phyloP scores from a whole-genome alignment of 768 basidiomycete species.

The Lanmaoa pseudosensibilis region DNA sequence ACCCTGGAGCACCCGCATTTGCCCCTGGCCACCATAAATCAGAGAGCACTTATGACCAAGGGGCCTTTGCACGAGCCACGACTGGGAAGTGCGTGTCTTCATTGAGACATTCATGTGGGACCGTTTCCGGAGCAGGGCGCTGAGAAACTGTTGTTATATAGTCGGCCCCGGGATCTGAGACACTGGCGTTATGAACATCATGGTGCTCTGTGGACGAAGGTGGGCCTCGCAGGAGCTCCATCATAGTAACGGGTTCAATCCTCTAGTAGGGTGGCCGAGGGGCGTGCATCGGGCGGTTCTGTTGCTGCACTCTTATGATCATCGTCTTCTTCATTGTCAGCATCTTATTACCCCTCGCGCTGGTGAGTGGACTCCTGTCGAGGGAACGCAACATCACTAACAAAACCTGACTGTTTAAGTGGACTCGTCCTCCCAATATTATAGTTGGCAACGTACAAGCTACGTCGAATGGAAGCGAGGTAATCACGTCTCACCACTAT shows the following conservation, averaged over 20 bases:
- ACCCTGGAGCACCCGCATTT: conserved; percentile 12
- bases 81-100: conserved; percentile 32
- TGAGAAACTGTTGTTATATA: conserved; percentile 13
- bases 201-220: conserved; percentile 71
- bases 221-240: conserved; percentile 22
- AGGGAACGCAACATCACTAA: conserved; percentile 2
- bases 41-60: conserved; percentile 41
- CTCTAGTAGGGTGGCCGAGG: conserved; percentile 54
- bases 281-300: conserved; percentile 66
- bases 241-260: background rate
- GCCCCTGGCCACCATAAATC: conserved; percentile 26
- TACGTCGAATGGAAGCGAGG: conserved; percentile 44
- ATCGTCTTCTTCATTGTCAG: conserved; percentile 61
- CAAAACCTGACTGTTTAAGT: conserved; percentile 43
- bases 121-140: background rate
- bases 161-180: conserved; percentile 37
- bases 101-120: background rate
- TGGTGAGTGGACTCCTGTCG: conserved; percentile 47
- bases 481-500: conserved; percentile 29
- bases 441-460: conserved; percentile 49
- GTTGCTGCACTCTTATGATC: conserved; percentile 73
- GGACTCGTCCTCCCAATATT: conserved; percentile 74
- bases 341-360: conserved; percentile 61
- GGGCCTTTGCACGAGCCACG: conserved; percentile 40
- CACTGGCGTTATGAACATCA: conserved; percentile 56